Evolutionary conservation across 257 asterid species (phyloP).

Genomic region (Solanum tarijense): DNA sequence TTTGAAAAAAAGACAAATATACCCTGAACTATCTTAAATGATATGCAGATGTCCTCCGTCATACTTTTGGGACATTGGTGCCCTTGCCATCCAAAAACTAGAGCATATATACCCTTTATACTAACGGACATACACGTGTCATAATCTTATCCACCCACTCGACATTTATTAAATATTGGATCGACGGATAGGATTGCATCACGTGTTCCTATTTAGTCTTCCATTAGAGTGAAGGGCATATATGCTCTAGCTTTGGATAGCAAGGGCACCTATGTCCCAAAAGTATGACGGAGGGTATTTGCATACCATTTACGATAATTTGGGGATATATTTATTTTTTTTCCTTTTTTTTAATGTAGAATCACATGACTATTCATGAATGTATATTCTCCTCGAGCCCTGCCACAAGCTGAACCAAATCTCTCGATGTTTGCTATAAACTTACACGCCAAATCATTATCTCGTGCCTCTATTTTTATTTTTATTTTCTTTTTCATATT

Average conservation of each 20-base stretch:
- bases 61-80: no score
- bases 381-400: constrained; percentile 58
- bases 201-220: background rate
- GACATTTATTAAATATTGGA: no score
- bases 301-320: no score
- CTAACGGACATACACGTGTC: background rate
- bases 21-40: background rate
- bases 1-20: no score
- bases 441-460: constrained; percentile 75
- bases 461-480: constrained; percentile 23
- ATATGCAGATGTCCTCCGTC: no score
- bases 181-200: background rate
- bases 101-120: no score
- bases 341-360: background rate
- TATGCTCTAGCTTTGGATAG: no score
- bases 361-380: constrained; percentile 15
- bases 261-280: no score
- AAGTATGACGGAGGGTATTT: no score
- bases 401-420: constrained; percentile 27
- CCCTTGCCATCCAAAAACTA: no score
- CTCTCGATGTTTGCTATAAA: constrained; percentile 43
- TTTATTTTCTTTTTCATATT: background rate
- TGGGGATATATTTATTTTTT: fast-evolving
- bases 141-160: background rate
- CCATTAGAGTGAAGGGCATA: no score